Evolutionary conservation across 106 monocot genomes (phyloP), one percentile per base, ranked within the genome.

Genomic region (Apostasia shenzhenica): DNA sequence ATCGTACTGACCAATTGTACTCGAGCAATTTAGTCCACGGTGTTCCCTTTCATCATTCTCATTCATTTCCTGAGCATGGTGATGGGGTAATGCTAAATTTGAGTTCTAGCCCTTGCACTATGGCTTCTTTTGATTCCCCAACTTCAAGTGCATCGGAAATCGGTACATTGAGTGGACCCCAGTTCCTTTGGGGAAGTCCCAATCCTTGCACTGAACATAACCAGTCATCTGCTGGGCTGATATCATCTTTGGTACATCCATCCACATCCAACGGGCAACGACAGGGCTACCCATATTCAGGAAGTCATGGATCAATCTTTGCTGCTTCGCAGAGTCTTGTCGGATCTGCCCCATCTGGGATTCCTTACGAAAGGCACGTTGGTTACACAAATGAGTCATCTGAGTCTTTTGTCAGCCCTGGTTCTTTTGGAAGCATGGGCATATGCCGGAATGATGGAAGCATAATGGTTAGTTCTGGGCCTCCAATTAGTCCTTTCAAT

Each of bases 111-210:
- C 72, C 77, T 8, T 78, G 80, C 40, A 61, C 66, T 5, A 50
- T 80, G 46, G 65, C 73, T 77, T 74, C 83, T 51, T 76, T 82
- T 59, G 74, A 71, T 46, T 81, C 80, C 2, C 52, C 84, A 51
- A 75, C 61, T 59, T 68, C 84, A 10, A 72, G 59, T 67, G 62
- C 82, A 77, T 85, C 87, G 39, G 73, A 64, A 9, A 57, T 83
- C 55, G 84, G 80, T 63, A 75, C 75, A 54, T 37, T 89, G 70
- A 80, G 53, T 71, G 81, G 86, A 57, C 60, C 89, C 1, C 89
- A 89, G 46, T 89, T 89, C 67, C 84, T 86, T 10, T 93, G 93
- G 93, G 88, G 83, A n/a, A 86, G 73, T 76, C 73, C 81, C 44
- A 68, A 45, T 69, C 53, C 68, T 55, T 78, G 73, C 41, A 43